Conservation (phyloP, 2,329 filamentous ascomycete species). For the Nothophaeocryptopus gaeumannii region DNA sequence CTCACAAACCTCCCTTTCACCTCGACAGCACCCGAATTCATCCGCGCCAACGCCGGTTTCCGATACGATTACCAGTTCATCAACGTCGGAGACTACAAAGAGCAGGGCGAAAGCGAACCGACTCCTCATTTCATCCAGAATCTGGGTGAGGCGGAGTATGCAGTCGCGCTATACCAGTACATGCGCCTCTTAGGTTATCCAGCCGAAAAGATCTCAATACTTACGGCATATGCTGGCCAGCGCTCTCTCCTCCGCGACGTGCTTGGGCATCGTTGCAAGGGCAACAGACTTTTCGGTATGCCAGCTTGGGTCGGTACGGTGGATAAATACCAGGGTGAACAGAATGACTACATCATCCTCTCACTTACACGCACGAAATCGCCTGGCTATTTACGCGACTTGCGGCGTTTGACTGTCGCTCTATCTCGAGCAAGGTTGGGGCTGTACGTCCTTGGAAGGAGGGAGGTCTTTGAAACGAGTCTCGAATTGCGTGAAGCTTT, state of each 20-base stretch:
- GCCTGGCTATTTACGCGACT: constrained; percentile 88
- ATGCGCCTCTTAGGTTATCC: constrained; percentile 96
- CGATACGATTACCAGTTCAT: constrained; percentile 95
- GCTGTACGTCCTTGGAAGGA: constrained; percentile 85
- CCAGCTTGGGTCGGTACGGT: constrained; percentile 90
- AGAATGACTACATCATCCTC: constrained; percentile 97
- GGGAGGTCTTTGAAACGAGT: constrained; percentile 82
- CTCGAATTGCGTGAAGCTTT: constrained; percentile 87
- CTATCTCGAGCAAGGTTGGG: constrained; percentile 88
- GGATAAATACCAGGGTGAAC: constrained; percentile 98
- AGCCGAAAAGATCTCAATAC: constrained; percentile 75
- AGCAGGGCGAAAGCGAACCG: constrained; percentile 81
- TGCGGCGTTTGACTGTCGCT: constrained; percentile 89
- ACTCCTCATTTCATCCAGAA: constrained; percentile 96
- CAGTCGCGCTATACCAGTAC: constrained; percentile 92
- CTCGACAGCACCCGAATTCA: constrained; percentile 66
- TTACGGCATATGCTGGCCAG: constrained; percentile 93
- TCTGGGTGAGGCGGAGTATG: constrained; percentile 93
- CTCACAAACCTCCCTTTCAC: constrained; percentile 78
- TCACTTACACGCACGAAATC: constrained; percentile 85
- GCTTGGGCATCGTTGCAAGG: constrained; percentile 75
- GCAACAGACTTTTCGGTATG: constrained; percentile 80
- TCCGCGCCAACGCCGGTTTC: constrained; percentile 84
- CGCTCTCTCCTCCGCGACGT: constrained; percentile 85
- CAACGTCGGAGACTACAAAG: constrained; percentile 90